phyloP scores from a whole-genome alignment of 306 rosid genomes.

The Cucurbita argyrosperma region DNA sequence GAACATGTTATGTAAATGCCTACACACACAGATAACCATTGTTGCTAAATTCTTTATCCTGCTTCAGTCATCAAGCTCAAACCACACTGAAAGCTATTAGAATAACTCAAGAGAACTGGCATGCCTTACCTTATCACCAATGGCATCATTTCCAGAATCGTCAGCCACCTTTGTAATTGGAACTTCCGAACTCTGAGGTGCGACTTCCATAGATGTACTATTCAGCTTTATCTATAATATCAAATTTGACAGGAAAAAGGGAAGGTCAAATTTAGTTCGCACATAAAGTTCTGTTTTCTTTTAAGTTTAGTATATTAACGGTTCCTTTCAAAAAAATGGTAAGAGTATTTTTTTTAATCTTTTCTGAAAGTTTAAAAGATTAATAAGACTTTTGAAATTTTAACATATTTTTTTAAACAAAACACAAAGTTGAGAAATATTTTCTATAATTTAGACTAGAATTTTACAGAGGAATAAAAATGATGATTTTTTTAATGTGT shows the following conservation, averaged over 20 bases:
- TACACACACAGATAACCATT: background rate
- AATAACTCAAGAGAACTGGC: background rate
- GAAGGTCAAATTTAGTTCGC: background rate
- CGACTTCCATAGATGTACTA: conserved; percentile 47
- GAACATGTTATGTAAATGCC: background rate
- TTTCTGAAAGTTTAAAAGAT: too few relatives aligned
- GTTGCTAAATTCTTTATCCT: background rate
- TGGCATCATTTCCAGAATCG: conserved; percentile 24
- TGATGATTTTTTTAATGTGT: background rate
- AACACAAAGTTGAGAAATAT: too few relatives aligned
- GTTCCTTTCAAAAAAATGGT: too few relatives aligned
- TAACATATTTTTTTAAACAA: too few relatives aligned
- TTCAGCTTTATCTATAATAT: conserved; percentile 12
- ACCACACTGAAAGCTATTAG: background rate
- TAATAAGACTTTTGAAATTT: too few relatives aligned
- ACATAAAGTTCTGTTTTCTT: too few relatives aligned
- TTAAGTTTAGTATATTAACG: too few relatives aligned
- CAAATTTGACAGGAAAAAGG: background rate
- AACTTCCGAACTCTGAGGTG: conserved; percentile 34
- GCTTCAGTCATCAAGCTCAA: background rate
- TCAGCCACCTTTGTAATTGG: conserved; percentile 33
- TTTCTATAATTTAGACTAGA: too few relatives aligned
- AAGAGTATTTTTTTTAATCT: too few relatives aligned
- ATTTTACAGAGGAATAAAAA: background rate
- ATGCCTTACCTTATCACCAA: conserved; percentile 37